These are phyloP conservation scores for Eucalyptus lansdowneana DNA, from an alignment of 345 rosid species.

Conservation along the genomic window DNA sequence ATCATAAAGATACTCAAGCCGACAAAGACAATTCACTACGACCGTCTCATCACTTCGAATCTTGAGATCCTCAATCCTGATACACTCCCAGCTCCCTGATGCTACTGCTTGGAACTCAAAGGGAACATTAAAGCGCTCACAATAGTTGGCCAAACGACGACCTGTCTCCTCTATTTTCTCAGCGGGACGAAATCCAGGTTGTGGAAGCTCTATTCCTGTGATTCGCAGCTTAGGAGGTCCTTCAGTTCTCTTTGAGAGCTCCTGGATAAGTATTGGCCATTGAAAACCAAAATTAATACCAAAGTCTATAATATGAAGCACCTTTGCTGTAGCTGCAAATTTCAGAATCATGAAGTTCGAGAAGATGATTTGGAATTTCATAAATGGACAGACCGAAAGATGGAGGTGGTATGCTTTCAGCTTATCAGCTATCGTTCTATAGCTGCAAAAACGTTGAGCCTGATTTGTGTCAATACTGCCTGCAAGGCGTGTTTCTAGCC, in stretches of 20 bases:
- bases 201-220: constrained; percentile 85
- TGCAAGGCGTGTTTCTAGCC: constrained; percentile 64
- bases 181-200: constrained; percentile 55
- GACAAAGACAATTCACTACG: constrained; percentile 36
- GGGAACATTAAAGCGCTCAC: constrained; percentile 61
- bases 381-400: constrained; percentile 48
- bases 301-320: constrained; percentile 78
- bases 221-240: constrained; percentile 66
- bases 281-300: constrained; percentile 84
- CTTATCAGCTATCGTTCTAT: constrained; percentile 42
- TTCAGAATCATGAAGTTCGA: constrained; percentile 35
- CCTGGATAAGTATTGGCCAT: constrained; percentile 79
- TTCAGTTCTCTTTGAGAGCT: constrained; percentile 17
- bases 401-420: constrained; percentile 45
- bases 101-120: constrained; percentile 64
- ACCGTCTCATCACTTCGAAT: constrained; percentile 40
- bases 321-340: constrained; percentile 35
- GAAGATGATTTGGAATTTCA: constrained; percentile 43
- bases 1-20: constrained; percentile 44
- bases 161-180: constrained; percentile 70
- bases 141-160: constrained; percentile 47
- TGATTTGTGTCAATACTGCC: constrained; percentile 25
- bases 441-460: constrained; percentile 10
- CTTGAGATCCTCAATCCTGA: constrained; percentile 61
- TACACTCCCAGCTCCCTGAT: constrained; percentile 59